Conservation (phyloP, 257 asterid species). For the Ilex asprella region DNA sequence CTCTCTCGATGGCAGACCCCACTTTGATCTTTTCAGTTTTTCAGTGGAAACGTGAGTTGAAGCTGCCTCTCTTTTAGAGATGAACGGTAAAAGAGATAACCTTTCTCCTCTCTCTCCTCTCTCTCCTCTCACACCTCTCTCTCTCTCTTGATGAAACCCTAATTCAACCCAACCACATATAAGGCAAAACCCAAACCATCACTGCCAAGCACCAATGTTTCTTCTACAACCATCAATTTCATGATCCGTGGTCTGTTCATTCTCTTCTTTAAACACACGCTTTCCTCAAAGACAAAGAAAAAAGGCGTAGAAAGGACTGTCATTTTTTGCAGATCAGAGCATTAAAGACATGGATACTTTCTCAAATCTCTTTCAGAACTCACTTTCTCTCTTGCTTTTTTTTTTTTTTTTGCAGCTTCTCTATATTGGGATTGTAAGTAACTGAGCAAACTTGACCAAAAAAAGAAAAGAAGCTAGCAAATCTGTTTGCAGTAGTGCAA, state of each 20-base stretch:
- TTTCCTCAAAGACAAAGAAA: slow-evolving; percentile 6
- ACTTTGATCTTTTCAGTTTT: slow-evolving; percentile 34
- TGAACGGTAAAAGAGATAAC: slow-evolving; percentile 8
- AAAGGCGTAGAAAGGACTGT: slow-evolving; percentile 6
- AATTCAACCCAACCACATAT: slow-evolving; percentile 12
- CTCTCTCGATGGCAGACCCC: slow-evolving; percentile 45
- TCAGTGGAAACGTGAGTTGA: slow-evolving; percentile 33
- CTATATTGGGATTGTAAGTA: slow-evolving; percentile 21
- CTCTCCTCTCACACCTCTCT: slow-evolving; percentile 5
- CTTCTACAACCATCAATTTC: slow-evolving; percentile 14
- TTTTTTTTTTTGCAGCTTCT: slow-evolving; percentile 4
- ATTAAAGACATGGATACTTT: slow-evolving; percentile 31
- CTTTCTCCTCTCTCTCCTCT: neutral
- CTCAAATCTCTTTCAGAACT: slow-evolving; percentile 16
- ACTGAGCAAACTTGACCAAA: slow-evolving; percentile 6
- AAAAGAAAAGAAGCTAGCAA: neutral
- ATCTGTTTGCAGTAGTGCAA: slow-evolving; percentile 21
- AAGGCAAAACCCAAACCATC: slow-evolving; percentile 1
- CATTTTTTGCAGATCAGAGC: slow-evolving; percentile 27
- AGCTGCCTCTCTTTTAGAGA: slow-evolving; percentile 25
- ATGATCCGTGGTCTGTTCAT: neutral
- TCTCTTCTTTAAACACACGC: neutral
- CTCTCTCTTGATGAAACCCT: slow-evolving; percentile 30
- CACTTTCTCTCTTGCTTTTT: slow-evolving; percentile 10
- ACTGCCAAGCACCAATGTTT: slow-evolving; percentile 4